These are phyloP conservation scores for Sphagnum tenellum DNA, from an alignment of 225 moss, liverwort and hornwort species.

Conservation along the genomic window DNA sequence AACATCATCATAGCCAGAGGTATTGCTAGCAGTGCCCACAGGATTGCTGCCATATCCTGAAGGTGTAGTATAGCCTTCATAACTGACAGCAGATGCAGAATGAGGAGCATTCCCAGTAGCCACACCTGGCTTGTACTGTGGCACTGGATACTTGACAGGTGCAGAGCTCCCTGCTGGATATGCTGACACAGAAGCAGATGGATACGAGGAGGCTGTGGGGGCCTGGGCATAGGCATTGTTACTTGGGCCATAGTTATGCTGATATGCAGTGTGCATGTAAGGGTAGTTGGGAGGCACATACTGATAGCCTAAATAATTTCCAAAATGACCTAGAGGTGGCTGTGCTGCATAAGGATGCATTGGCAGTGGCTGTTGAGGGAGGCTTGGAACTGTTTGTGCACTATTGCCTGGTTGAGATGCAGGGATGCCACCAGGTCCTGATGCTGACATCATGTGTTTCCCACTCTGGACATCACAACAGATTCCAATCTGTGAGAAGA, in stretches of 20 bases:
- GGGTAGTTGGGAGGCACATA: constrained; percentile 67
- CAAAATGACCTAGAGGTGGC: constrained; percentile 66
- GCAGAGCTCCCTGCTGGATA: constrained; percentile 40
- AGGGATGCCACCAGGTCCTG: constrained; percentile 38
- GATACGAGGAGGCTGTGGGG: constrained; percentile 61
- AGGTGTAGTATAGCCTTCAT: constrained; percentile 58
- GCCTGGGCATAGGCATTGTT: constrained; percentile 65
- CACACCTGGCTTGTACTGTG: constrained; percentile 17
- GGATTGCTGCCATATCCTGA: constrained; percentile 55
- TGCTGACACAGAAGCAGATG: constrained; percentile 39
- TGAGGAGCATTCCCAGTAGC: constrained; percentile 45
- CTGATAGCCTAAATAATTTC: constrained; percentile 73
- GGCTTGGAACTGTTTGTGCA: constrained; percentile 45
- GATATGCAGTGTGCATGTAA: constrained; percentile 81
- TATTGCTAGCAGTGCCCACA: constrained; percentile 40
- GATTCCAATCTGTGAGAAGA: neutral
- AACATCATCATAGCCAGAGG: constrained; percentile 55
- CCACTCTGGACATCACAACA: constrained; percentile 18
- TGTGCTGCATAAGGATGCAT: constrained; percentile 78
- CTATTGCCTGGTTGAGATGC: constrained; percentile 40
- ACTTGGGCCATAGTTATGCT: constrained; percentile 64
- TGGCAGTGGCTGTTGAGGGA: constrained; percentile 68
- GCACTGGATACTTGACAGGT: constrained; percentile 58
- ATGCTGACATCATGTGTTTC: constrained; percentile 42
- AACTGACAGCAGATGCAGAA: constrained; percentile 50